Evolutionary conservation across 2,329 filamentous ascomycete genomes (phyloP).

Genomic region (Simplicillium sp.): DNA sequence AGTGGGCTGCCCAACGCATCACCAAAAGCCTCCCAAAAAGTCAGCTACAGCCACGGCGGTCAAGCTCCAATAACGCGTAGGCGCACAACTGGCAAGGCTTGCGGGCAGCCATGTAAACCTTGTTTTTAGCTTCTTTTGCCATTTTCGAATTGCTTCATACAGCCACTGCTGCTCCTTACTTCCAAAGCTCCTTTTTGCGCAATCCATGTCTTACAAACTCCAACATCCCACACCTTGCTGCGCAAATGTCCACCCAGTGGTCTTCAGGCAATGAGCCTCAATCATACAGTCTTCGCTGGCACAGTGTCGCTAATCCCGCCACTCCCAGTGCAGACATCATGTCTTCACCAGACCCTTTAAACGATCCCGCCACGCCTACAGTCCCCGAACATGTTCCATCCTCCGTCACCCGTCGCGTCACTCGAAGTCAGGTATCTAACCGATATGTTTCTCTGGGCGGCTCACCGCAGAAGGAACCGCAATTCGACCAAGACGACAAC

Average conservation of each 20-base stretch:
- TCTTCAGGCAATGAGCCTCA: conserved; percentile 10
- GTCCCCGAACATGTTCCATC: conserved; percentile 21
- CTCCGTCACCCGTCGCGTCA: conserved; percentile 28
- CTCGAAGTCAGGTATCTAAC: conserved; percentile 32
- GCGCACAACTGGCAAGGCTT: no score
- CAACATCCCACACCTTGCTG: not conserved
- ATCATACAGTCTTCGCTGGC: conserved; percentile 23
- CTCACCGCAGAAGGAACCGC: conserved; percentile 47
- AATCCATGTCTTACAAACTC: conserved; percentile 3
- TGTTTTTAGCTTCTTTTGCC: no score
- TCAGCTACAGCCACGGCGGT: no score
- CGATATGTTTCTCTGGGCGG: conserved; percentile 24
- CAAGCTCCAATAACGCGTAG: no score
- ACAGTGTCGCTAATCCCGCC: conserved; percentile 22
- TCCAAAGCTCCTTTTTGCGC: not conserved
- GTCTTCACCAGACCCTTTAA: conserved; percentile 43
- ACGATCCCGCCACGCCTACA: conserved; percentile 25
- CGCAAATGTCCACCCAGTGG: conserved; percentile 6
- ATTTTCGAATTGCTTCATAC: no score
- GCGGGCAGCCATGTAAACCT: no score
- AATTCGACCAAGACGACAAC: conserved; percentile 36
- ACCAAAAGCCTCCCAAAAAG: no score
- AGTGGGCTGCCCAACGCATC: no score
- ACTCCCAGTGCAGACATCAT: conserved; percentile 31
- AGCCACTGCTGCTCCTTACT: not conserved